Conservation (phyloP, 2,329 filamentous ascomycete genomes). For the Mycosphaerella arachidis region DNA sequence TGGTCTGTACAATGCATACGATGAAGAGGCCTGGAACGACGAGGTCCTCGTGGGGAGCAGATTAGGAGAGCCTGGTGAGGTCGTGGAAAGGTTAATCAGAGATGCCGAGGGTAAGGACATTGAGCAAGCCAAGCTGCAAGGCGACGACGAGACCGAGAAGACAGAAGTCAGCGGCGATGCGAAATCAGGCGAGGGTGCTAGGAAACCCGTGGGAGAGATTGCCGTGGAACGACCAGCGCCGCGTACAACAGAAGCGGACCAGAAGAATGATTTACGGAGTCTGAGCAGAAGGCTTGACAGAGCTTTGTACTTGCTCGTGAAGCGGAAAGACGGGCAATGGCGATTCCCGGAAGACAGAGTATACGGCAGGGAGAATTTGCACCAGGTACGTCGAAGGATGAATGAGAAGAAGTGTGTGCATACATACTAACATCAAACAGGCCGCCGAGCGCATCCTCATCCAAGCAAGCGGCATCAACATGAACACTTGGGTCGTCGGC, state of each 20-base stretch:
- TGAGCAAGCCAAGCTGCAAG: conserved; percentile 48
- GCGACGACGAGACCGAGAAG: conserved; percentile 36
- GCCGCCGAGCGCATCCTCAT: conserved; percentile 74
- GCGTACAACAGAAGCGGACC: conserved; percentile 73
- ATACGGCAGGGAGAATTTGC: conserved; percentile 67
- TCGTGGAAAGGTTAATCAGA: conserved; percentile 65
- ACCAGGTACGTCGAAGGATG: conserved; percentile 60
- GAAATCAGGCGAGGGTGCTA: conserved; percentile 23
- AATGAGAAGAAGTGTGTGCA: not conserved
- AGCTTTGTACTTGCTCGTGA: conserved; percentile 84
- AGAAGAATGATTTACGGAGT: conserved; percentile 66
- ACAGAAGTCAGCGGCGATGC: conserved; percentile 43
- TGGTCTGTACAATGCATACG: conserved; percentile 74
- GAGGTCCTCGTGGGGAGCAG: conserved; percentile 73
- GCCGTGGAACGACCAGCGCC: conserved; percentile 63
- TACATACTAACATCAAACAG: conserved; percentile 46
- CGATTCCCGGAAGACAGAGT: conserved; percentile 73
- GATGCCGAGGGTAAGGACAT: conserved; percentile 60
- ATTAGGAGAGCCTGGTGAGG: conserved; percentile 58
- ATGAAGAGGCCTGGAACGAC: conserved; percentile 79
- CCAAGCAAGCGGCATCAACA: conserved; percentile 78
- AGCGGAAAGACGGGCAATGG: conserved; percentile 68
- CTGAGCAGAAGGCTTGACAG: conserved; percentile 73
- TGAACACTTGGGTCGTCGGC: conserved; percentile 98
- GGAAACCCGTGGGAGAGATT: conserved; percentile 22